Base-by-base conservation (phyloP, 2,329 filamentous ascomycete species). In the Ophiostoma sp. region DNA sequence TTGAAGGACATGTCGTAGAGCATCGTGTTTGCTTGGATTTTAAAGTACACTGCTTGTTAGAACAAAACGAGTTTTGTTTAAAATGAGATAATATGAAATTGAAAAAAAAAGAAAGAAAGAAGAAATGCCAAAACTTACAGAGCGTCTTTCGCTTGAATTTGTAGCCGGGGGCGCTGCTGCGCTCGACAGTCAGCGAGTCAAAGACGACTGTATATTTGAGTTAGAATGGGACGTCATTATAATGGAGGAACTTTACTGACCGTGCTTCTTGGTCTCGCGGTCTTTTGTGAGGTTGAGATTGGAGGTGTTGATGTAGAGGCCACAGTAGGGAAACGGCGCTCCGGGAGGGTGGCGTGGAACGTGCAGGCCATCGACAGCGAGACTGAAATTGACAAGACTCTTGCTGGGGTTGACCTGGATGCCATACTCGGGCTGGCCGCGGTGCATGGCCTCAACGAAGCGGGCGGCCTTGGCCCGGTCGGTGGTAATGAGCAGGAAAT, bases 401-500 rank as follows among this genome's bases (percentile, higher is more conserved):
- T 99, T 99, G 67, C 84, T 81, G 0, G 86, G 82, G 76, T 90
- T 94, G 69, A 97, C 89, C 4, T 82, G 79, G 3, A 97, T 89
- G 4, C 95, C 95, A 76, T 96, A 98, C 44, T 89, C 85, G 0
- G 90, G 86, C 48, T 95, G 79, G 1, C 94, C 94, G 0, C 80
- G 79, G 75, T 96, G 90, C 94, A 99, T 97, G 20, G 86, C 84
- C 71, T 88, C 81, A 27, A 97, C 83, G 76, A 99, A 98, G 1
- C 80, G 82, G 71, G 83, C 83, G 0, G 93, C 94, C 75, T 94
- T 87, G 8, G 78, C 74, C 69, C 80, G 81, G 67, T 92, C 84
- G 0, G 89, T 88, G 0, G 91, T 97, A 75, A 99, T 89, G 65
- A 99, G 86, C 4, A 98, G 82, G 75, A 98, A 99, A 76, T 99